These are phyloP conservation scores for Gossypium sturtianum DNA, from an alignment of 345 rosid species.

Conservation along the genomic window DNA sequence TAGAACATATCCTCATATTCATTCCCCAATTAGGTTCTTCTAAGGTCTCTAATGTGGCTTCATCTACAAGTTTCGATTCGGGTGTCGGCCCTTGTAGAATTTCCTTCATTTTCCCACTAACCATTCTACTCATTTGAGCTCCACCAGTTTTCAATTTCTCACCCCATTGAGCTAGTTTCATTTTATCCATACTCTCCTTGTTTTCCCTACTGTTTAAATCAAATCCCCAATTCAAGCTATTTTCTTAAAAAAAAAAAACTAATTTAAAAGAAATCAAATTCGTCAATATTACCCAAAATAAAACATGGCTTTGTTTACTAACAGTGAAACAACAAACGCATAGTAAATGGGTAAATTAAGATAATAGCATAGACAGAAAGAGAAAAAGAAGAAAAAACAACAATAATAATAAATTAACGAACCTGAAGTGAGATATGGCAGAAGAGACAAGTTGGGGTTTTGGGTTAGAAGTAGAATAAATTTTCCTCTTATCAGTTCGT, in stretches of 20 bases:
- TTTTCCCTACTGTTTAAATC: neutral
- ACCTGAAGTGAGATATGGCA: constrained; percentile 15
- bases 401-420: neutral
- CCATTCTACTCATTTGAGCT: constrained; percentile 73
- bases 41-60: constrained; percentile 66
- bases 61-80: constrained; percentile 82
- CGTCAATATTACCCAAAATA: neutral
- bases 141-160: constrained; percentile 72
- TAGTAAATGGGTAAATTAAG: neutral
- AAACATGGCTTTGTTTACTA: neutral
- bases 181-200: constrained; percentile 49
- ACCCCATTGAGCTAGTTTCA: constrained; percentile 64
- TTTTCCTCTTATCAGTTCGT: neutral
- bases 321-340: neutral
- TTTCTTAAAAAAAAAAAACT: neutral
- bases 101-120: constrained; percentile 79
- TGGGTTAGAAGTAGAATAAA: neutral
- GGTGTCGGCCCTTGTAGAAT: constrained; percentile 71
- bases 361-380: neutral
- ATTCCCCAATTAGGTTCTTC: constrained; percentile 84
- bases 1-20: constrained; percentile 81
- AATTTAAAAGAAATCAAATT: neutral
- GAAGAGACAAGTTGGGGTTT: neutral
- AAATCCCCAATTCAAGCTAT: constrained; percentile 11
- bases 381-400: constrained; percentile 2